These are phyloP conservation scores for Epichloe typhina DNA, from an alignment of 2,329 filamentous ascomycete species.

Conservation along the genomic window DNA sequence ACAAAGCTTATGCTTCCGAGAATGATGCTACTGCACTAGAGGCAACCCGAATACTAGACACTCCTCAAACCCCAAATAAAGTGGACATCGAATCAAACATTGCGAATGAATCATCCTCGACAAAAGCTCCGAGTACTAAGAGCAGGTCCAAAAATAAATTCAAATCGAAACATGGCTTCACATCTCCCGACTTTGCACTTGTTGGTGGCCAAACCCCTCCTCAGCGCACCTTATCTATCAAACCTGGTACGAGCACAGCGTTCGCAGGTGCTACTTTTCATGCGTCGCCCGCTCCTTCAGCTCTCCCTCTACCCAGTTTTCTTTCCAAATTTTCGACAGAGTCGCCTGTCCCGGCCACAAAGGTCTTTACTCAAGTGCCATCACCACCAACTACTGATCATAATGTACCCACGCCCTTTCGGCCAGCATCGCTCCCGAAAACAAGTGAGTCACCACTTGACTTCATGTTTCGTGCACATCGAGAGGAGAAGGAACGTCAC, in stretches of 20 bases:
- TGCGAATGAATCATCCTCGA: slow-evolving; percentile 11
- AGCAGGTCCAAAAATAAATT: slow-evolving; percentile 17
- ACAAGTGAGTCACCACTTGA: slow-evolving; percentile 65
- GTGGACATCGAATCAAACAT: slow-evolving; percentile 22
- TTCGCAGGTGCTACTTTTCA: slow-evolving; percentile 95
- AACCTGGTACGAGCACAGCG: slow-evolving; percentile 38
- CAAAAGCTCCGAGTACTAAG: slow-evolving; percentile 18
- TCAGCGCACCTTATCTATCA: slow-evolving; percentile 27
- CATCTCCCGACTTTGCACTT: slow-evolving; percentile 29
- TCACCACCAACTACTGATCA: slow-evolving; percentile 41
- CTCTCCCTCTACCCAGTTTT: slow-evolving; percentile 83
- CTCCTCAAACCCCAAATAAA: slow-evolving; percentile 36
- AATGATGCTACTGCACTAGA: slow-evolving; percentile 30
- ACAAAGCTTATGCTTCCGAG: slow-evolving; percentile 47
- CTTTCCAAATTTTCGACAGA: slow-evolving; percentile 61
- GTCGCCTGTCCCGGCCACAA: slow-evolving; percentile 32
- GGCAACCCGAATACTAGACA: slow-evolving; percentile 19
- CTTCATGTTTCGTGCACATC: slow-evolving; percentile 78
- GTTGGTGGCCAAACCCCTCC: slow-evolving; percentile 30
- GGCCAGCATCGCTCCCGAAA: slow-evolving; percentile 20
- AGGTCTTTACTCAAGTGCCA: slow-evolving; percentile 24
- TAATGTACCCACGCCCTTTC: slow-evolving; percentile 32
- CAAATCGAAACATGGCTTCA: slow-evolving; percentile 10
- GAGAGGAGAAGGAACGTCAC: slow-evolving; percentile 57
- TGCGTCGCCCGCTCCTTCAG: slow-evolving; percentile 81